A percentile compares a stretch with the other conserved stretches of the same genome.
Evolutionary conservation across 23 red algal species (phyloP).

Genomic region (Gracilaria caudata): DNA sequence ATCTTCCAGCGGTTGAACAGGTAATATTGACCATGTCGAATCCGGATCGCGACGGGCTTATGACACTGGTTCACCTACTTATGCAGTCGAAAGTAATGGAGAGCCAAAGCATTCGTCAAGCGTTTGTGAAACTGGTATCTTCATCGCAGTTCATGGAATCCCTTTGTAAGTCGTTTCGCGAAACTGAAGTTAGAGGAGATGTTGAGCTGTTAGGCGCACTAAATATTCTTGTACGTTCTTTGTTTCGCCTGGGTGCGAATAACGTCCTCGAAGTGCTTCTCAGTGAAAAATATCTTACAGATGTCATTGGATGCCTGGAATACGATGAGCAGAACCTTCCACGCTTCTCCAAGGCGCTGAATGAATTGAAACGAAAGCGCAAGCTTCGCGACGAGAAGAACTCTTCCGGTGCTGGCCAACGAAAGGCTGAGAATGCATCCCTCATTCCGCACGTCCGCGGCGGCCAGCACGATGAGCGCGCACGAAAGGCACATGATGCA

Average conservation of each 20-base stretch:
- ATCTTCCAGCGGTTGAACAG: neutral
- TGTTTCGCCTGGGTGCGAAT: constrained; percentile 34
- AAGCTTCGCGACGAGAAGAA: neutral
- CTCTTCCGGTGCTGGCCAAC: neutral
- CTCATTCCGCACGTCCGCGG: neutral
- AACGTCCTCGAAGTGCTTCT: constrained; percentile 51
- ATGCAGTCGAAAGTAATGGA: constrained; percentile 15
- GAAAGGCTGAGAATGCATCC: neutral
- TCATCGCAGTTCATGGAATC: constrained; percentile 17
- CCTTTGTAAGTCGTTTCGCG: constrained; percentile 31
- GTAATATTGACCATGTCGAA: constrained; percentile 15
- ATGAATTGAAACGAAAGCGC: constrained; percentile 1
- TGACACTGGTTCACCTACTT: constrained; percentile 11
- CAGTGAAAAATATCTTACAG: constrained; percentile 23
- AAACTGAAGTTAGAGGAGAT: constrained; percentile 26
- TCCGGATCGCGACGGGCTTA: constrained; percentile 27
- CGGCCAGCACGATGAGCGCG: neutral
- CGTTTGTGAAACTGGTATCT: constrained; percentile 20
- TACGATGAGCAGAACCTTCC: constrained; percentile 36
- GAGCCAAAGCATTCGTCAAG: constrained; percentile 1
- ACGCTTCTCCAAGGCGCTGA: constrained; percentile 5
- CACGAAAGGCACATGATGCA: neutral
- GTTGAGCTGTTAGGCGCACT: constrained; percentile 37
- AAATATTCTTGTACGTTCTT: constrained; percentile 37
- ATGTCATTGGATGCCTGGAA: constrained; percentile 46